Conservation (phyloP, 768 basidiomycete species). For the Lactarius deliciosus region DNA sequence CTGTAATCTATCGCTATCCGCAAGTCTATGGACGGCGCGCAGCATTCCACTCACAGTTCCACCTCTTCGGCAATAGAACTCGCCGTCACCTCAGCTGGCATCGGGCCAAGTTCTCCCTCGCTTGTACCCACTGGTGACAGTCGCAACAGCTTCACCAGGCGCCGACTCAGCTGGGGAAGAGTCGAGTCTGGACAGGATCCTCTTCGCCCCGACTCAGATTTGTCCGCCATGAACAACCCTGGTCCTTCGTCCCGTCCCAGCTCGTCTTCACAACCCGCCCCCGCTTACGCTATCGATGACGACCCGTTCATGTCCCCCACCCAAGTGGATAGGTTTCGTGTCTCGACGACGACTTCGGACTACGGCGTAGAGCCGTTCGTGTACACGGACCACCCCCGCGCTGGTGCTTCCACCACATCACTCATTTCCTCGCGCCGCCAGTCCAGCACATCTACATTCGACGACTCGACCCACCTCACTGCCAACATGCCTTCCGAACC, state of each 20-base stretch:
- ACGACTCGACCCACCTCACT: constrained; percentile 60
- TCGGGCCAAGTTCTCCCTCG: constrained; percentile 56
- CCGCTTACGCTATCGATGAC: constrained; percentile 35
- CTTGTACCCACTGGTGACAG: constrained; percentile 37
- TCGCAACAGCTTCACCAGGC: constrained; percentile 41
- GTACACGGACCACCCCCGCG: constrained; percentile 43
- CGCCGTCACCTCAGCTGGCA: constrained; percentile 45
- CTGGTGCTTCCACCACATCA: constrained; percentile 53
- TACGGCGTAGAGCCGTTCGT: constrained; percentile 32
- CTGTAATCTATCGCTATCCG: neutral
- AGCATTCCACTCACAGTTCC: constrained; percentile 36
- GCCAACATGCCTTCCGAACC: constrained; percentile 45
- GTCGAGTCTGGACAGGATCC: constrained; percentile 49
- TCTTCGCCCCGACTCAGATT: constrained; percentile 39
- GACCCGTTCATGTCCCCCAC: constrained; percentile 52
- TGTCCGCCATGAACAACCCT: constrained; percentile 31
- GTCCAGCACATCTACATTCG: constrained; percentile 45
- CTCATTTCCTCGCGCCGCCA: constrained; percentile 42
- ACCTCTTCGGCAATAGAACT: constrained; percentile 59
- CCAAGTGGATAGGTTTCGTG: constrained; percentile 35
- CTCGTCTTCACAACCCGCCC: neutral
- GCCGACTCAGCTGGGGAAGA: constrained; percentile 60
- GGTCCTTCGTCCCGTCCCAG: constrained; percentile 26
- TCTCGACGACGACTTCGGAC: constrained; percentile 14
- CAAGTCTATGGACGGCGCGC: constrained; percentile 18